Evolutionary conservation across 2,329 filamentous ascomycete species (phyloP), one percentile per base, ranked within the genome.

Genomic region (Xylariaceae sp.): DNA sequence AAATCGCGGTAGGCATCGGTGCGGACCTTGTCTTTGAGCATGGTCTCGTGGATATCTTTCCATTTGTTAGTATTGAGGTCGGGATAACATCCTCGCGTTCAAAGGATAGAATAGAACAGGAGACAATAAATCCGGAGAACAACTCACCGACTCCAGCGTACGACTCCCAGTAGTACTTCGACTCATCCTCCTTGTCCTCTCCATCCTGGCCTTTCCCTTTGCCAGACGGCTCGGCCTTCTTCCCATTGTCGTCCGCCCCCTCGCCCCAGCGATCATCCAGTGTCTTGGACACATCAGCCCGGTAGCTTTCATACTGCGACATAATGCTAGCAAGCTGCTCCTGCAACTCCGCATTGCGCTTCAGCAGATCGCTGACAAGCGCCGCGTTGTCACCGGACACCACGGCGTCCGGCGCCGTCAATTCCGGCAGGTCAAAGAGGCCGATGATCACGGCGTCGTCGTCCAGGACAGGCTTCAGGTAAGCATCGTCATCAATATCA

Each of bases 1-100:
- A 96, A 96, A 72, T 97, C 91, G 43, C 92, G 85, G 72, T 97
- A 97, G 2, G 89, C 87, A 65, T 96, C 88, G 10, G 92, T 97
- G 48, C 92, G 87, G 39, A 96, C 80, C 0, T 82, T 78, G 67
- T 97, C 92, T 70, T 96, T 95, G 58, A 97, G 80, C 92, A 97
- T 97, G 7, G 88, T 91, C 68, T 96, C 90, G 70, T 97, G 92
- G 52, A 97, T 96, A 53, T 90, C 89, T 57, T 37, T 49, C 8
- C 13, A 19, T 22, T 21, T 39, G 47, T 58, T 46, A 58, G 58
- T 26, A 26, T 37, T 1, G 30, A 29, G 21, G 16, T 6, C 18
- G 29, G 16, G 8, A 18, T 6, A 21, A 43, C 1, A 22, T 2
- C 12, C 16, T 43, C 34, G 42, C 15, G 16, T n/a, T 42, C 9